Evolutionary conservation across 2,329 filamentous ascomycete genomes (phyloP), one percentile per base, ranked within the genome.

Genomic region (Atkinsonella hypoxylon): DNA sequence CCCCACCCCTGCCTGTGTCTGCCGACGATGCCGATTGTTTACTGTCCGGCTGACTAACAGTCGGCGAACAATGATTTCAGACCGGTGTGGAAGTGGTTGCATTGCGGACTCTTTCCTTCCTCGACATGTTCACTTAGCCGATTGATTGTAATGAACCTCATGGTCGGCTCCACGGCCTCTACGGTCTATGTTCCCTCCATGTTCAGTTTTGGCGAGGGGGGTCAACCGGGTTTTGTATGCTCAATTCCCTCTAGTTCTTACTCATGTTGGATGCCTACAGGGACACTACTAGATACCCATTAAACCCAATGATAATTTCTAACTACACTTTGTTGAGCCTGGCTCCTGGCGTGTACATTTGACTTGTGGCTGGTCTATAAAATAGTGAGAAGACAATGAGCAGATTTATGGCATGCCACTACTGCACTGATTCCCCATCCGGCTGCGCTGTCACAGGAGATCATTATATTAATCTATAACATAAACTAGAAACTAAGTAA

Each of bases 191-290:
- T 39, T 39, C 12, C 2, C 26, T 45, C 32, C 32, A 26, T 26
- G 36, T 50, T 50, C 34, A 15, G 18, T 38, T 41, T 41, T 30
- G 2, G 31, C 20, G 40, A 32, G 15, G 11, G n/a, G 9, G 22
- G 20, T 22, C 20, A 18, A n/a, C 17, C 30, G 31, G 17, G 17
- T 13, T 20, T 11, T 48, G 26, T 31, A 20, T 45, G n/a, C 17
- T 20, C 44, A 39, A 15, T 46, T 47, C 49, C 31, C 45, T 48
- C 52, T 47, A 40, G 49, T 55, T 74, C 36, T 72, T 55, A 74
- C 36, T 72, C 66, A 77, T 75, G 62, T 54, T 44, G 49, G 38
- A 40, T 55, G 53, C 54, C 43, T 48, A 43, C 48, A 30, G n/a
- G 18, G 34, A 45, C 20, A 40, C 36, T 40, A 50, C 30, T 50